Base-by-base conservation (phyloP, 139 green algal genomes). In the Marvania coccoides region DNA sequence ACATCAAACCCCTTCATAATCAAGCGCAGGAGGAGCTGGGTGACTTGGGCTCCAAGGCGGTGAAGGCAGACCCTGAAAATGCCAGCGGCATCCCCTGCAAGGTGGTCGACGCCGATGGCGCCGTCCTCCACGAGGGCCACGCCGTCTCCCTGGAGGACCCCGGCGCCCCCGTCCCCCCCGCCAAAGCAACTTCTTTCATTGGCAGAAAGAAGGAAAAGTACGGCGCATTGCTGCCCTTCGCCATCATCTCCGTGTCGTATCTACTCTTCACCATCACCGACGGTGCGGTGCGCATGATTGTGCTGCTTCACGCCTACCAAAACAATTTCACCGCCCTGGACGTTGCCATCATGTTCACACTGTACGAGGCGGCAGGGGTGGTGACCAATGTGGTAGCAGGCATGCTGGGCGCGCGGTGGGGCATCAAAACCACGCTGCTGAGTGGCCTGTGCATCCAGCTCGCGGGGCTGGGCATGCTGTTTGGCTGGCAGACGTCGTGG, bases 191-290 rank as follows among this genome's bases (percentile, higher is more conserved):
- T n/a, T n/a, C n/a, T n/a, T n/a, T n/a, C n/a, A n/a, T n/a, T n/a
- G n/a, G n/a, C n/a, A n/a, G n/a, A n/a, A n/a, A n/a, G n/a, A 66
- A 66, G 38, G 13, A 66, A 29, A 58, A 53, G 35, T 53, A 66
- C 39, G 34, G 30, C 42, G 63, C 76, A 24, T 71, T 95, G 3
- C 77, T 75, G 63, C 88, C 88, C 3, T 95, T 93, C 40, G 74
- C 84, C 45, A 90, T 95, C 70, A 88, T 95, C 61, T 81, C 59
- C 37, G 29, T 86, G 0, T 85, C 85, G 31, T 93, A 93, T 71
- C 57, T 91, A 3, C 76, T 91, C 14, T 94, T 87, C 79, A 95
- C 87, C 6, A 85, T 83, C 29, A 94, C 87, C 8, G 87, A 94
- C 33, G 89, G 89, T 1, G 87, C 79, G 2, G 59, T 89, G 33